phyloP scores from a whole-genome alignment of 306 rosid genomes.

The Cyamopsis tetragonoloba region DNA sequence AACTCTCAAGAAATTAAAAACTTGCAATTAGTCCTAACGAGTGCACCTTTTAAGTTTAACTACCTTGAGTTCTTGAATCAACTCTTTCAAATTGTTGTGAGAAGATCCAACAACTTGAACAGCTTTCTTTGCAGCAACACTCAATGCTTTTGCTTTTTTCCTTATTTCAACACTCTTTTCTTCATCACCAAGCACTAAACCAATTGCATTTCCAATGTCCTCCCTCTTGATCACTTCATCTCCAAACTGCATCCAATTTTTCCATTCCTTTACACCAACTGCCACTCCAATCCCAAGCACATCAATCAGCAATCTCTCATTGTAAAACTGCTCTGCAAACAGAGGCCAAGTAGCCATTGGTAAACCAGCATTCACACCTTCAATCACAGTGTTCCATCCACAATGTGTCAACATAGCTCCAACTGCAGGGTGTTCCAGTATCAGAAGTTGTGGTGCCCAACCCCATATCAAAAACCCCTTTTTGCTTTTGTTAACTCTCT shows the following conservation, averaged over 20 bases:
- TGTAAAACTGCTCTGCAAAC: slow-evolving; percentile 19
- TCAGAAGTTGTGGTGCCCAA: slow-evolving; percentile 22
- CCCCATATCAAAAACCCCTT: not conserved
- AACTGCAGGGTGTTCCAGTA: not conserved
- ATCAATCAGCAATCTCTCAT: not conserved
- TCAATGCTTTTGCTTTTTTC: not conserved
- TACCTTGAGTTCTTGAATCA: not conserved
- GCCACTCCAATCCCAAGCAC: slow-evolving; percentile 19
- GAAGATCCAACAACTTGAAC: slow-evolving; percentile 17
- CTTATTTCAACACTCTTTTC: slow-evolving; percentile 4
- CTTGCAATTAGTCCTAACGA: no score
- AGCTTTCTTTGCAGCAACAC: slow-evolving; percentile 11
- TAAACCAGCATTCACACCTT: slow-evolving; percentile 4
- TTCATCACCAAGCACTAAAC: not conserved
- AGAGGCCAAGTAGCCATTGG: slow-evolving; percentile 23
- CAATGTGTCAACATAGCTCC: slow-evolving; percentile 19
- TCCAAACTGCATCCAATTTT: not conserved
- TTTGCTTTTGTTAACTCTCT: not conserved
- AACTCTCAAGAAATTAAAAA: no score
- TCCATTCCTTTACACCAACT: slow-evolving; percentile 14
- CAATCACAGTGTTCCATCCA: slow-evolving; percentile 21
- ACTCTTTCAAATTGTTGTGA: not conserved
- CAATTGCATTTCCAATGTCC: not conserved
- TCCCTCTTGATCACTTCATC: slow-evolving; percentile 9
- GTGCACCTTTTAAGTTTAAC: not conserved